phyloP scores from a whole-genome alignment of 805 yeast genomes.

The Millerozyma acaciae region DNA sequence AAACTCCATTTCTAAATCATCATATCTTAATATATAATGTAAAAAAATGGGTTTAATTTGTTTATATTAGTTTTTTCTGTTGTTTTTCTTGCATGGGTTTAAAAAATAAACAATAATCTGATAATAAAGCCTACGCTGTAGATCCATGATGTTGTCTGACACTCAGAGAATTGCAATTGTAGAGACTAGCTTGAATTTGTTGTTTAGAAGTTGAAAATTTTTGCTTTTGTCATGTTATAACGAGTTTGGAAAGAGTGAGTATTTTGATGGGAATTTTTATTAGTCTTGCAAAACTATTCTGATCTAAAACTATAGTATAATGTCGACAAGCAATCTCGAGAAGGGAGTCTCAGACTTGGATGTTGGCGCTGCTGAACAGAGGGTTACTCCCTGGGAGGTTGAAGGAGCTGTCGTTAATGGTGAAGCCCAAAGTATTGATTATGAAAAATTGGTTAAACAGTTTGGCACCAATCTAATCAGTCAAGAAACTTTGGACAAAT shows the following conservation, averaged over 20 bases:
- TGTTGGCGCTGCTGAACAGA: conserved; percentile 27
- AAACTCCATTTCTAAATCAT: conserved; percentile 78
- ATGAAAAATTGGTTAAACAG: conserved; percentile 77
- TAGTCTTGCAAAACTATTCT: conserved; percentile 13
- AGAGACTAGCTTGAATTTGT: too few species aligned
- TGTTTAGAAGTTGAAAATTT: too few species aligned
- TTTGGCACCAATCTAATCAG: conserved; percentile 81
- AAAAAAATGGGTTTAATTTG: conserved; percentile 14
- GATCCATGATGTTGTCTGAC: too few species aligned
- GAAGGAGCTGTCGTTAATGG: conserved; percentile 98
- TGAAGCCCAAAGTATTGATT: conserved; percentile 83
- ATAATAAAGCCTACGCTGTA: conserved; percentile 11
- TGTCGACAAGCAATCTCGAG: conserved; percentile 11
- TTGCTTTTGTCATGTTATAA: too few species aligned
- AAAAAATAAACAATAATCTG: conserved; percentile 23
- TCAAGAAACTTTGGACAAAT: conserved; percentile 68
- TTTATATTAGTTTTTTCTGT: conserved; percentile 18
- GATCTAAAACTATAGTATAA: conserved; percentile 10
- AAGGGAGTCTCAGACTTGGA: conserved; percentile 12
- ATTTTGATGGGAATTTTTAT: neutral
- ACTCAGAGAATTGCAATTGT: too few species aligned
- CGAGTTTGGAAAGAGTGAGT: neutral
- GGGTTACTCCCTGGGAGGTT: conserved; percentile 94
- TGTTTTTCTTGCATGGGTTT: conserved; percentile 24
- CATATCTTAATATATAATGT: conserved; percentile 8